phyloP scores from a whole-genome alignment of 192 early-diverging fungal genomes.

The Obelidium mucronatum region DNA sequence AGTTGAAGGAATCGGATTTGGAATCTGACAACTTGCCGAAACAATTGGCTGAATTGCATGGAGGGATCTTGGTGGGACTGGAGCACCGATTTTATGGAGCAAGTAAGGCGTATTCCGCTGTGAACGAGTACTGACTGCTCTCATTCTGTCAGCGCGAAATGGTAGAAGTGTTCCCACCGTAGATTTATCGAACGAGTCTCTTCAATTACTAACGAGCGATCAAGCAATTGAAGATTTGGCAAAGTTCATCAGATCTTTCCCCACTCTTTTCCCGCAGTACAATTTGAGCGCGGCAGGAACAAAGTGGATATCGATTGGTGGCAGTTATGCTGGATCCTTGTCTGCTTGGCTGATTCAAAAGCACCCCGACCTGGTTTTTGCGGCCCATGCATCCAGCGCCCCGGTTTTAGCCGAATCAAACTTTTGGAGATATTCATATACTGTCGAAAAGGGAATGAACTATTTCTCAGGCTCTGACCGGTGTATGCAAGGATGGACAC shows the following conservation, averaged over 20 bases:
- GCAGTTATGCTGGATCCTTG: conserved; percentile 6
- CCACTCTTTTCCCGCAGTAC: conserved; percentile 14
- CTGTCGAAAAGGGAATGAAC: conserved; percentile 26
- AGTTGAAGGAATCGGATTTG: not conserved
- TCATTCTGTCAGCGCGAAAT: not conserved
- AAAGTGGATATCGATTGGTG: conserved; percentile 20
- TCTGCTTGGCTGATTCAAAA: conserved; percentile 10
- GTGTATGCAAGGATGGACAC: conserved; percentile 28
- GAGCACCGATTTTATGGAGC: conserved; percentile 30
- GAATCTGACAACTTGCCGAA: not conserved
- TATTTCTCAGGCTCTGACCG: not conserved
- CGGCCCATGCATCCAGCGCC: conserved; percentile 30
- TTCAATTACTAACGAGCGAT: not conserved
- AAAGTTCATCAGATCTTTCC: conserved; percentile 11
- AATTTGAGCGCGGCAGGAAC: not conserved
- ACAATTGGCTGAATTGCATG: not conserved
- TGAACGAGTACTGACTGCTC: not conserved
- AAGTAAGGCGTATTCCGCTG: too few species aligned
- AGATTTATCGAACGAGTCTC: conserved; percentile 4
- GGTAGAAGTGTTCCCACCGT: conserved; percentile 24
- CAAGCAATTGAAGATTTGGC: conserved; percentile 33
- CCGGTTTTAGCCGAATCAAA: not conserved
- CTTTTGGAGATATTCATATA: conserved; percentile 35
- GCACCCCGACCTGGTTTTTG: conserved; percentile 16
- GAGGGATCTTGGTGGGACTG: conserved; percentile 1